Conservation (phyloP, 768 basidiomycete genomes). For the Suillus hirtellus region DNA sequence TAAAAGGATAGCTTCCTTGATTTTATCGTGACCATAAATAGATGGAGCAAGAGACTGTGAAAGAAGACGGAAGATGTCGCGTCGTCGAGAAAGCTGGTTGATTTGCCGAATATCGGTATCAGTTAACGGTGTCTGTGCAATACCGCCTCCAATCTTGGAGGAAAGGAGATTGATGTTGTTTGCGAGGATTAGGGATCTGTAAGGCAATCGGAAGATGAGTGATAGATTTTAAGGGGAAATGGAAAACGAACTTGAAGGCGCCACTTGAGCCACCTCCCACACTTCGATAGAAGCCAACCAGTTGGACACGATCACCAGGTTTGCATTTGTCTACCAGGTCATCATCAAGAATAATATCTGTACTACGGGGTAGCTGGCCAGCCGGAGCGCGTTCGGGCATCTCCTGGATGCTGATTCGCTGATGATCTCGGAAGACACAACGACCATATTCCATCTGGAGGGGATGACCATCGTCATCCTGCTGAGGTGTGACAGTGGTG, state of each 20-base stretch:
- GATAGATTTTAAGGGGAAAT: constrained; percentile 16
- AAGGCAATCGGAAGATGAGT: constrained; percentile 19
- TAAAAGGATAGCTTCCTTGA: constrained; percentile 91
- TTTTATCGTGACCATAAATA: constrained; percentile 94
- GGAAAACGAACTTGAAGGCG: constrained; percentile 78
- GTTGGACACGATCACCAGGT: constrained; percentile 95
- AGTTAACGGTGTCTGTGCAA: constrained; percentile 89
- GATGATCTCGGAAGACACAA: constrained; percentile 93
- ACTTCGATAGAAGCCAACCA: constrained; percentile 94
- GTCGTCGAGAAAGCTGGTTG: constrained; percentile 88
- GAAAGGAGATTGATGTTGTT: constrained; percentile 95
- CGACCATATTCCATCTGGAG: constrained; percentile 92
- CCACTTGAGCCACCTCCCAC: constrained; percentile 88
- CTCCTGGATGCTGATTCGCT: constrained; percentile 97
- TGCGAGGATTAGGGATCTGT: constrained; percentile 87
- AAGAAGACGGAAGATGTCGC: constrained; percentile 83
- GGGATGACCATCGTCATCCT: constrained; percentile 85
- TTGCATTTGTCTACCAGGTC: constrained; percentile 98
- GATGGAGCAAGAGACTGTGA: constrained; percentile 96
- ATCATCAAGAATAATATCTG: constrained; percentile 94
- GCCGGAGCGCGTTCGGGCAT: constrained; percentile 99
- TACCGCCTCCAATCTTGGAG: constrained; percentile 92
- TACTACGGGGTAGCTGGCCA: constrained; percentile 93
- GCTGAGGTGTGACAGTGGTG: constrained; percentile 83
- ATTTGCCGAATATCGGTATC: constrained; percentile 95